Conservation (phyloP, 805 yeast genomes). For the Saturnispora mendoncae region DNA sequence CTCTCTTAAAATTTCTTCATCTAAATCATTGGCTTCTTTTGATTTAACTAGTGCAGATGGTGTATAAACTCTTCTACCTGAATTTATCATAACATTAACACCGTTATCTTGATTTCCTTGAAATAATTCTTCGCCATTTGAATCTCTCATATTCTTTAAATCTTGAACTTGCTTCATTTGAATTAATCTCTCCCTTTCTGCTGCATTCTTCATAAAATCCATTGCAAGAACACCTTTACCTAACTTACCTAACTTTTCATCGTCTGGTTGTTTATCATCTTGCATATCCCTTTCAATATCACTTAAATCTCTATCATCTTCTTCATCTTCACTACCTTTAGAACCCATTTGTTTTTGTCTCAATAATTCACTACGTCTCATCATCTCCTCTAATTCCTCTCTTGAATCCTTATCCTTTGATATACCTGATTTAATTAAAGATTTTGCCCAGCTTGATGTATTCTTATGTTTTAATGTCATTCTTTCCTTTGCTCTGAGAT, state of each 20-base stretch:
- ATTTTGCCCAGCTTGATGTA: conserved; percentile 82
- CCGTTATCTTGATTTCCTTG: conserved; percentile 30
- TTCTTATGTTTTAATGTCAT: conserved; percentile 88
- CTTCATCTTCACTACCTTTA: conserved; percentile 24
- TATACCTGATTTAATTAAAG: conserved; percentile 83
- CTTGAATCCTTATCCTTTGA: conserved; percentile 78
- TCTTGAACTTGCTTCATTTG: conserved; percentile 47
- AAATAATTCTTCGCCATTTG: conserved; percentile 32
- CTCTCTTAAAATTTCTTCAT: conserved; percentile 35
- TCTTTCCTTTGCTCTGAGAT: conserved; percentile 79
- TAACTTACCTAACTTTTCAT: conserved; percentile 34
- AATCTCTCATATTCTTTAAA: conserved; percentile 41
- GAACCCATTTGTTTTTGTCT: conserved; percentile 61
- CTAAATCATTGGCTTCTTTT: conserved; percentile 29
- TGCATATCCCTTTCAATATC: conserved; percentile 44
- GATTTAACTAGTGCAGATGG: conserved; percentile 45
- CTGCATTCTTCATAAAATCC: conserved; percentile 95
- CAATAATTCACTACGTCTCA: conserved; percentile 74
- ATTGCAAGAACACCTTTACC: conserved; percentile 88
- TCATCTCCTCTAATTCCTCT: conserved; percentile 90
- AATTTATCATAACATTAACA: conserved; percentile 47
- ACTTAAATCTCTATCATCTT: conserved; percentile 38
- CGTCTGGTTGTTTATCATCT: conserved; percentile 32
- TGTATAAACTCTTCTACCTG: conserved; percentile 75
- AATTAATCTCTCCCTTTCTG: conserved; percentile 50